Percentiles rank a stretch among this genome's conserved stretches.
phyloP scores from a whole-genome alignment of 2,329 filamentous ascomycete genomes.

The Sarocladium kiliense region DNA sequence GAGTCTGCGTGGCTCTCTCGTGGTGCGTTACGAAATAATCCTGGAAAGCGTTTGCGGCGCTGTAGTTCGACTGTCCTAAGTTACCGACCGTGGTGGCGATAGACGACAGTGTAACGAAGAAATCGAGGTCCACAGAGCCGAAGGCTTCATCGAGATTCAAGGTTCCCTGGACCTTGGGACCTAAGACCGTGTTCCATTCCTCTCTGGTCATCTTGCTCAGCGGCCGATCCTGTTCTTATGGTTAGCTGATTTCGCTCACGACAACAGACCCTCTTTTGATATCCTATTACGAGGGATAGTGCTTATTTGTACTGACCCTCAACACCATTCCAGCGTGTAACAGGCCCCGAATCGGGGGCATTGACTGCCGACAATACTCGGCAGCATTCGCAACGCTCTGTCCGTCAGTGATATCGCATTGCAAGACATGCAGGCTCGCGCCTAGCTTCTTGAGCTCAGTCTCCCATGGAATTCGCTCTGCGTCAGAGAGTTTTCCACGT shows the following conservation, averaged over 20 bases:
- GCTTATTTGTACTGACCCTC: no score
- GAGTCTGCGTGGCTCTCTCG: no score
- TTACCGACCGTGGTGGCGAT: background rate
- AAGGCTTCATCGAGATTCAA: no score
- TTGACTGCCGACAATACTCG: no score
- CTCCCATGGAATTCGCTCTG: background rate
- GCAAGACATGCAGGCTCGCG: slow-evolving; percentile 15
- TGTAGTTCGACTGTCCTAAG: background rate
- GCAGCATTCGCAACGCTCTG: slow-evolving; percentile 36
- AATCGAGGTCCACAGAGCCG: no score
- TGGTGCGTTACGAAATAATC: background rate
- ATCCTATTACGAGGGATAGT: no score
- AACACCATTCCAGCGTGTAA: no score
- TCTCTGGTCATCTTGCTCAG: background rate
- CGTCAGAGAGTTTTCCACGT: background rate
- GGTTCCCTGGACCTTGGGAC: no score
- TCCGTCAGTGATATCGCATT: slow-evolving; percentile 24
- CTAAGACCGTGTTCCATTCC: no score
- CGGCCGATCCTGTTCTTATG: background rate
- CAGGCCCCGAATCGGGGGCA: no score
- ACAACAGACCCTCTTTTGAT: no score
- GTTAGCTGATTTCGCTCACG: no score
- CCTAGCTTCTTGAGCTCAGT: slow-evolving; percentile 8
- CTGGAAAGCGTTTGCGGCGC: background rate
- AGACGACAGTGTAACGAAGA: background rate